Percentiles rank a stretch among this genome's conserved stretches.
Evolutionary conservation across 345 rosid species (phyloP).

Genomic region (Arabis hirsuta): DNA sequence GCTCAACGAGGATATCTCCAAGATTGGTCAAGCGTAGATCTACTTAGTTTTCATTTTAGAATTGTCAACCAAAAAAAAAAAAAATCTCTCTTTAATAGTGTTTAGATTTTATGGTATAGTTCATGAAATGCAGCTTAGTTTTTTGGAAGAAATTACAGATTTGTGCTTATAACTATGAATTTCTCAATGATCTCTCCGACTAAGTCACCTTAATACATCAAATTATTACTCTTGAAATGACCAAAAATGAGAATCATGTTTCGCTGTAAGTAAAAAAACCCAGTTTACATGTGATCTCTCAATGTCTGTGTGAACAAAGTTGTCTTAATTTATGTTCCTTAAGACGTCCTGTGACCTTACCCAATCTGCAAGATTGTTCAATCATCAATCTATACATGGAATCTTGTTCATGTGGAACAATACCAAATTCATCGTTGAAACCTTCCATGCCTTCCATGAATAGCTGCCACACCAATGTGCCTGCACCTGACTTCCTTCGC

Average conservation of each 20-base stretch:
- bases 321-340: constrained; percentile 51
- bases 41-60: not conserved
- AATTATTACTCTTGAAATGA: constrained; percentile 49
- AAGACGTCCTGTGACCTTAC: constrained; percentile 48
- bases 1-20: constrained; percentile 57
- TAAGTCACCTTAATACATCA: constrained; percentile 51
- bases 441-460: constrained; percentile 89
- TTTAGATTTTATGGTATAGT: constrained; percentile 24
- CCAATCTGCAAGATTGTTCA: constrained; percentile 79
- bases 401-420: constrained; percentile 72
- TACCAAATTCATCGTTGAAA: constrained; percentile 77
- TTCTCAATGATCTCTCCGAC: constrained; percentile 40
- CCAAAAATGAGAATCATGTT: constrained; percentile 42
- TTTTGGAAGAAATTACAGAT: not conserved
- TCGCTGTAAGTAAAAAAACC: not conserved
- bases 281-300: constrained; percentile 45
- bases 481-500: constrained; percentile 67
- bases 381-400: constrained; percentile 57
- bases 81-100: too few relatives aligned
- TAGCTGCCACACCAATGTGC: constrained; percentile 84
- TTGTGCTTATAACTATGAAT: constrained; percentile 49
- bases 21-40: constrained; percentile 54
- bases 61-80: too few relatives aligned
- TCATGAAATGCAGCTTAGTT: not conserved
- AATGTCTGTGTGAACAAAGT: constrained; percentile 49